Evolutionary conservation across 2,329 filamentous ascomycete species (phyloP).

Genomic region (Aureobasidium lini): DNA sequence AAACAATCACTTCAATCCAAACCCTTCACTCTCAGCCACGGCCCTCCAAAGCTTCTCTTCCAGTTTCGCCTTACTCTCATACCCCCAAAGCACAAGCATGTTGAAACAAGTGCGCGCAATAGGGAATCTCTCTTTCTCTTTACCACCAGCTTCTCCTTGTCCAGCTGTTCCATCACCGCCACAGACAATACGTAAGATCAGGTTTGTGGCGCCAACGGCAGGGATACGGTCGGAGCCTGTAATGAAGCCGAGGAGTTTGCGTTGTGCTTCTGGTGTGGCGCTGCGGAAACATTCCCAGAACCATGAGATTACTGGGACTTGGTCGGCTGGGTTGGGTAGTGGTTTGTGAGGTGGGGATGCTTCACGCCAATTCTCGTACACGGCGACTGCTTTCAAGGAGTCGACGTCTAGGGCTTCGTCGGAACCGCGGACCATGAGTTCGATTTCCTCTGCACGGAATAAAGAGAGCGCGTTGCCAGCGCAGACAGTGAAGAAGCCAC

Average conservation of each 20-base stretch:
- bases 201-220: constrained; percentile 73
- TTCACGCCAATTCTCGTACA: constrained; percentile 72
- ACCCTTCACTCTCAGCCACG: constrained; percentile 84
- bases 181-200: constrained; percentile 69
- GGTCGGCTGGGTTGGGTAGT: constrained; percentile 39
- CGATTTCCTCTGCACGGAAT: constrained; percentile 86
- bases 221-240: constrained; percentile 88
- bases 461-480: constrained; percentile 80
- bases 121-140: constrained; percentile 68
- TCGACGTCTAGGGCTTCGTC: constrained; percentile 75
- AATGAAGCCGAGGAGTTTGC: constrained; percentile 75
- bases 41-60: constrained; percentile 73
- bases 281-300: constrained; percentile 78
- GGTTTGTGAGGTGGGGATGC: constrained; percentile 21
- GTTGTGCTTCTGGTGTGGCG: constrained; percentile 60
- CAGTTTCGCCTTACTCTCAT: constrained; percentile 57
- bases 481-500: constrained; percentile 88
- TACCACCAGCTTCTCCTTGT: constrained; percentile 21
- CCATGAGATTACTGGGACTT: constrained; percentile 66
- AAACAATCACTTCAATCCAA: constrained; percentile 65
- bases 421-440: constrained; percentile 75
- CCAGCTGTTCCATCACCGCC: constrained; percentile 51
- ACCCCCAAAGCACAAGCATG: constrained; percentile 68
- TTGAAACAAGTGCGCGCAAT: constrained; percentile 91
- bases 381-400: constrained; percentile 66